These are phyloP conservation scores for Astragalus glycyphyllos DNA, from an alignment of 306 rosid genomes.

Conservation along the genomic window DNA sequence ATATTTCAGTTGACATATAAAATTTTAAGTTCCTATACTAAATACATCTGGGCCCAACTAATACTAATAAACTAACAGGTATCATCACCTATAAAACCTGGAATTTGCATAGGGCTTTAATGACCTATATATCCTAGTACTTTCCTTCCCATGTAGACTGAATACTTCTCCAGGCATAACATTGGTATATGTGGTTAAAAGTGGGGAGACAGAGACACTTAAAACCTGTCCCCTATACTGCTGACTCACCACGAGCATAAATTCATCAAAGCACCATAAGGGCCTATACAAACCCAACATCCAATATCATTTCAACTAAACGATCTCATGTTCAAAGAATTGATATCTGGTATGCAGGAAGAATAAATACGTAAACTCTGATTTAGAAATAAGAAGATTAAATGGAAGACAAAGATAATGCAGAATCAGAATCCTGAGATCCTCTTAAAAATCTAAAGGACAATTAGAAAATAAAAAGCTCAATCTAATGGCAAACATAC, in stretches of 20 bases:
- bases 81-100: conserved; percentile 7
- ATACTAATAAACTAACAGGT: not conserved
- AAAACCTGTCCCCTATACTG: not conserved
- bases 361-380: not conserved
- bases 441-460: conserved; percentile 17
- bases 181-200: not conserved
- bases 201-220: not conserved
- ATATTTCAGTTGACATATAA: not conserved
- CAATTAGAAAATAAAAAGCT: conserved; percentile 10
- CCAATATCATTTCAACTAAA: not conserved
- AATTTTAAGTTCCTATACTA: not conserved
- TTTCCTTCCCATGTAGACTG: not conserved
- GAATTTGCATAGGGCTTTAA: not conserved
- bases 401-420: not conserved
- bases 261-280: not conserved
- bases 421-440: conserved; percentile 18
- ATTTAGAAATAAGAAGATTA: conserved; percentile 8
- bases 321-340: not conserved
- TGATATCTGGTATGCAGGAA: conserved; percentile 18
- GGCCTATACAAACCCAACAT: not conserved
- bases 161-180: not conserved
- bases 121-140: conserved; percentile 20
- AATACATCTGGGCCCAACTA: not conserved
- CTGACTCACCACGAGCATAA: not conserved
- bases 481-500: not conserved